Percentiles rank a stretch among this genome's conserved stretches.
These are phyloP conservation scores for Trametes maxima DNA, from an alignment of 768 basidiomycete genomes.

Conservation along the genomic window DNA sequence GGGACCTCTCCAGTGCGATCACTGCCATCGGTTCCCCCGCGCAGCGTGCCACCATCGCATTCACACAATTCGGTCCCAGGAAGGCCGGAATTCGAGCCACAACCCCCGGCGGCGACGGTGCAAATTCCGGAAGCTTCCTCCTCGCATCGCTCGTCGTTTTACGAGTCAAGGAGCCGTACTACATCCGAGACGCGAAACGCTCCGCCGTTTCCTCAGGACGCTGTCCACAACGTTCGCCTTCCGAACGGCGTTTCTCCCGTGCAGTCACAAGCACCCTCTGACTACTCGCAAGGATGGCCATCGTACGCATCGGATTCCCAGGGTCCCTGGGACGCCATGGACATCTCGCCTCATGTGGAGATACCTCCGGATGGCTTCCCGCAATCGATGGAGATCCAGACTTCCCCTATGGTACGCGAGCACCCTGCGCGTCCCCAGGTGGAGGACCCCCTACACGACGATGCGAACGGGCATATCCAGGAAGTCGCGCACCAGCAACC, in stretches of 20 bases:
- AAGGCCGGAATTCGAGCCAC: conserved; percentile 40
- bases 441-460: conserved; percentile 41
- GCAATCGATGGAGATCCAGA: conserved; percentile 53
- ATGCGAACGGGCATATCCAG: conserved; percentile 32
- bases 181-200: conserved; percentile 9
- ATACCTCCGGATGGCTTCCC: conserved; percentile 43
- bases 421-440: conserved; percentile 47
- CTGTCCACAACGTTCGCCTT: conserved; percentile 23
- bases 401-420: conserved; percentile 56
- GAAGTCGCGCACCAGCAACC: conserved; percentile 20
- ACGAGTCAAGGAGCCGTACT: conserved; percentile 35
- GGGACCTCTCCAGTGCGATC: conserved; percentile 32
- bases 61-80: conserved; percentile 45
- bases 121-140: conserved; percentile 50
- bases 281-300: conserved; percentile 27
- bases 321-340: conserved; percentile 58
- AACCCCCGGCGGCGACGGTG: conserved; percentile 41
- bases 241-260: conserved; percentile 12
- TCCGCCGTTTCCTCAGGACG: conserved; percentile 33
- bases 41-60: conserved; percentile 51
- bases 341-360: conserved; percentile 55
- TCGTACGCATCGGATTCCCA: conserved; percentile 27
- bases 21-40: conserved; percentile 44
- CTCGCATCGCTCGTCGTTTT: conserved; percentile 57
- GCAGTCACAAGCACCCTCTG: conserved; percentile 26